These are phyloP conservation scores for Nectriaceae sp. DNA, from an alignment of 2,329 filamentous ascomycete genomes.

Conservation along the genomic window DNA sequence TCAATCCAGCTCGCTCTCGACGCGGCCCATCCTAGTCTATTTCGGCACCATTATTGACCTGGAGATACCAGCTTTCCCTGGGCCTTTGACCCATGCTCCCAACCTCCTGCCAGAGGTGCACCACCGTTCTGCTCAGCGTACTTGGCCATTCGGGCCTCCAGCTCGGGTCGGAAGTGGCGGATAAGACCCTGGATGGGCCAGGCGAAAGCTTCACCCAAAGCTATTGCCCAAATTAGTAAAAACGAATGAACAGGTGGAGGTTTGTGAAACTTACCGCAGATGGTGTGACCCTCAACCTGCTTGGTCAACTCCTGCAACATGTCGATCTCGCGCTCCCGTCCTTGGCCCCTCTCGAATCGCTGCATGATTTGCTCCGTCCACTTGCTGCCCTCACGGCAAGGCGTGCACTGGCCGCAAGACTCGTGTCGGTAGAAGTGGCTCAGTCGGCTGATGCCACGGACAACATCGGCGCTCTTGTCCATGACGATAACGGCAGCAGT, in stretches of 20 bases:
- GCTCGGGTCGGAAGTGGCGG: conserved; percentile 94
- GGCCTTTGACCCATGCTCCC: conserved; percentile 72
- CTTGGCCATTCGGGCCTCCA: conserved; percentile 86
- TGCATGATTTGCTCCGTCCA: conserved; percentile 99
- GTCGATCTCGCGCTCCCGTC: conserved; percentile 90
- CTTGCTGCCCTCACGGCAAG: conserved; percentile 98
- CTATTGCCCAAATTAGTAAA: conserved; percentile 44
- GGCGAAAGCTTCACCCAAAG: conserved; percentile 94
- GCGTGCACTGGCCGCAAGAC: conserved; percentile 97
- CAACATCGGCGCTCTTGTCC: conserved; percentile 96
- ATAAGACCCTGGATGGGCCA: conserved; percentile 99
- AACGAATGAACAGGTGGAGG: not conserved
- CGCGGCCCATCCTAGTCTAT: conserved; percentile 14
- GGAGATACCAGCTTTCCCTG: conserved; percentile 86
- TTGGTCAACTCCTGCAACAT: conserved; percentile 99
- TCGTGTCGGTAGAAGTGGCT: conserved; percentile 99
- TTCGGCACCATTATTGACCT: conserved; percentile 70
- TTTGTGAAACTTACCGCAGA: conserved; percentile 70
- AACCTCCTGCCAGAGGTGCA: conserved; percentile 80
- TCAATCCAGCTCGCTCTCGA: conserved; percentile 16
- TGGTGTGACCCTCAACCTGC: conserved; percentile 98
- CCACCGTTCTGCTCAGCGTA: conserved; percentile 75
- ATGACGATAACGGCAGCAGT: conserved; percentile 98
- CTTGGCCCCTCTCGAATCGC: conserved; percentile 90
- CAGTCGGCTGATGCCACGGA: conserved; percentile 89